phyloP scores from a whole-genome alignment of 768 basidiomycete species.

The Russula emetica region DNA sequence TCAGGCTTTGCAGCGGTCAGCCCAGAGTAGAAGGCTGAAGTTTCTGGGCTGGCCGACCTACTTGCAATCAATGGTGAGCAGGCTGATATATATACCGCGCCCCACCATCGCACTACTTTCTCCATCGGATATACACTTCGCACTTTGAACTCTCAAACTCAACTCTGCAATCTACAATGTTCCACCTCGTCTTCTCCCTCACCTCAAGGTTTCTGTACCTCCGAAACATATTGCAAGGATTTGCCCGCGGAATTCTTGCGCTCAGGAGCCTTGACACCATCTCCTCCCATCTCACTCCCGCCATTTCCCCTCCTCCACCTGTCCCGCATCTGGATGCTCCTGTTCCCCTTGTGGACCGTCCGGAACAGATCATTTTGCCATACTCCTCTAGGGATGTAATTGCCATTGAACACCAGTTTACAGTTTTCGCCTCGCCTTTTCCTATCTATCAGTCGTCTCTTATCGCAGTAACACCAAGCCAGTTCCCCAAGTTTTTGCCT shows the following conservation, averaged over 20 bases:
- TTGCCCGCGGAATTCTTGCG: conserved; percentile 13
- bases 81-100: background rate
- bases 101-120: background rate
- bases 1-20: no score
- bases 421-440: background rate
- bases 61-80: background rate
- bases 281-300: background rate
- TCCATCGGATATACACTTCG: background rate
- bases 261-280: conserved; percentile 5
- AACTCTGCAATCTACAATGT: conserved; percentile 10
- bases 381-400: background rate
- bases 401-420: background rate
- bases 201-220: conserved; percentile 16
- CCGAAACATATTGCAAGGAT: conserved; percentile 11
- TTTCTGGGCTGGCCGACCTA: background rate
- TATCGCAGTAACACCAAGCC: background rate
- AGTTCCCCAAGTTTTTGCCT: background rate
- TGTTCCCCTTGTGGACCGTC: background rate
- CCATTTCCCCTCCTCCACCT: conserved; percentile 4
- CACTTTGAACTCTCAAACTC: background rate
- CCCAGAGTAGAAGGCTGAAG: no score
- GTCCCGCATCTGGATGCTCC: conserved; percentile 5
- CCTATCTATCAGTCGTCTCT: conserved; percentile 16
- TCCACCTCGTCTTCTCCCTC: conserved; percentile 8
- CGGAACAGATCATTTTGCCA: background rate